phyloP scores from a whole-genome alignment of 768 basidiomycete species.

The Cantharellus cinnabarinus region DNA sequence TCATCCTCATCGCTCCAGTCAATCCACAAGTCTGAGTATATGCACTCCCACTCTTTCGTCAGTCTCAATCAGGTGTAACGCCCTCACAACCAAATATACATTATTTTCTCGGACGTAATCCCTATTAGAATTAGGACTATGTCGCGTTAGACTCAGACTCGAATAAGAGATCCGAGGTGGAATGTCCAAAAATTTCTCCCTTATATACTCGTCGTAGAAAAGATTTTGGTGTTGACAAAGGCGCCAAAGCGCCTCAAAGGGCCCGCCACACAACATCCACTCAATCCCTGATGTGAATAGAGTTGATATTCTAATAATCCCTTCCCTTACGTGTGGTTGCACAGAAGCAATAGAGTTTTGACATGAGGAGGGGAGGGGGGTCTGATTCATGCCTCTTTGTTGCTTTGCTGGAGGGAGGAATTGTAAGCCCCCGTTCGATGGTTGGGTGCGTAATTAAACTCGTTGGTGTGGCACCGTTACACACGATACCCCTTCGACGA shows the following conservation, averaged over 20 bases:
- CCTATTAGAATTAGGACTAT: too few relatives aligned
- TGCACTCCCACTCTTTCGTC: slow-evolving; percentile 45
- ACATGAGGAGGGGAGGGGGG: slow-evolving; percentile 38
- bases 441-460: neutral
- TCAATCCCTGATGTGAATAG: too few relatives aligned
- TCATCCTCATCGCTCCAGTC: slow-evolving; percentile 17
- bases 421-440: slow-evolving; percentile 48
- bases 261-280: too few relatives aligned
- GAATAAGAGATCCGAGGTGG: too few relatives aligned
- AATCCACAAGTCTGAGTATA: neutral
- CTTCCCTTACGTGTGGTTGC: slow-evolving; percentile 69
- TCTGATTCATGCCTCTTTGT: slow-evolving; percentile 74
- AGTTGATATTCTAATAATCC: slow-evolving; percentile 25
- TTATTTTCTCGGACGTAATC: slow-evolving; percentile 40
- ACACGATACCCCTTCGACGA: slow-evolving; percentile 68
- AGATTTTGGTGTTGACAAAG: too few relatives aligned
- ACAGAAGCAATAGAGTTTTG: slow-evolving; percentile 77
- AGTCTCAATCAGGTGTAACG: slow-evolving; percentile 54
- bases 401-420: slow-evolving; percentile 40
- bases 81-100: slow-evolving; percentile 69
- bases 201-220: too few relatives aligned
- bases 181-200: too few relatives aligned
- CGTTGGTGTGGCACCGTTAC: slow-evolving; percentile 37
- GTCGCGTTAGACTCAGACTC: too few relatives aligned
- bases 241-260: too few relatives aligned